Percentiles rank a stretch among this genome's conserved stretches.
These are phyloP conservation scores for Annulohypoxylon stygium DNA, from an alignment of 495 filamentous ascomycete genomes.

Conservation along the genomic window DNA sequence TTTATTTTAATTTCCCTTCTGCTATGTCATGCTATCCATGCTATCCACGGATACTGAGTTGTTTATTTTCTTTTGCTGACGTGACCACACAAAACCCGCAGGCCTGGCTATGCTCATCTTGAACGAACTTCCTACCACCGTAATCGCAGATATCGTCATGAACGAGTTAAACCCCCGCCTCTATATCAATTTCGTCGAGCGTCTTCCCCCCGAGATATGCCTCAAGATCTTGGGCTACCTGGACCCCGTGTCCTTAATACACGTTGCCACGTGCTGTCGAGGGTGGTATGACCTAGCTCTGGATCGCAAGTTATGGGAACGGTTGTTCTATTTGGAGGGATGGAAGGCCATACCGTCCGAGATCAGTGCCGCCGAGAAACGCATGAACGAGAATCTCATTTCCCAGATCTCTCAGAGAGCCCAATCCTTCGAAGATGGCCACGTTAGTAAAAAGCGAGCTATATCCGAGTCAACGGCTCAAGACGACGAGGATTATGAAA, in stretches of 20 bases:
- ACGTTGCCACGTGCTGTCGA: slow-evolving; percentile 80
- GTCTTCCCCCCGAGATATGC: slow-evolving; percentile 89
- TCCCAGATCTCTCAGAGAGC: slow-evolving; percentile 48
- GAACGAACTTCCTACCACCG: slow-evolving; percentile 78
- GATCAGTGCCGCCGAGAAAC: slow-evolving; percentile 75
- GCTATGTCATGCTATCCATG: background rate
- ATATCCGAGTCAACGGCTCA: slow-evolving; percentile 51
- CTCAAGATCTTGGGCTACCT: slow-evolving; percentile 90
- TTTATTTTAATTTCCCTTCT: slow-evolving; percentile 5
- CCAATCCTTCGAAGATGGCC: slow-evolving; percentile 55
- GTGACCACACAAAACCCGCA: slow-evolving; percentile 37
- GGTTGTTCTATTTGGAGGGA: slow-evolving; percentile 83
- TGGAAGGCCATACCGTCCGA: slow-evolving; percentile 80
- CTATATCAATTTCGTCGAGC: slow-evolving; percentile 89
- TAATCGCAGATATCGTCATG: slow-evolving; percentile 79
- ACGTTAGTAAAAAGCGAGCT: slow-evolving; percentile 61
- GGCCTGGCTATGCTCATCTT: slow-evolving; percentile 75
- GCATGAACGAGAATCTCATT: slow-evolving; percentile 54
- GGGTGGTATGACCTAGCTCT: slow-evolving; percentile 85
- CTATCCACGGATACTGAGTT: background rate
- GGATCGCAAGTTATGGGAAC: slow-evolving; percentile 88
- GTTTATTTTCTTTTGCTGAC: slow-evolving; percentile 25
- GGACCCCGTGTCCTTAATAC: slow-evolving; percentile 78
- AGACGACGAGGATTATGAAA: slow-evolving; percentile 61
- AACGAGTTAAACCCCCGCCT: slow-evolving; percentile 80